phyloP scores from a whole-genome alignment of 1,284 basidiomycete species.

The Cryptococcus wingfieldii region DNA sequence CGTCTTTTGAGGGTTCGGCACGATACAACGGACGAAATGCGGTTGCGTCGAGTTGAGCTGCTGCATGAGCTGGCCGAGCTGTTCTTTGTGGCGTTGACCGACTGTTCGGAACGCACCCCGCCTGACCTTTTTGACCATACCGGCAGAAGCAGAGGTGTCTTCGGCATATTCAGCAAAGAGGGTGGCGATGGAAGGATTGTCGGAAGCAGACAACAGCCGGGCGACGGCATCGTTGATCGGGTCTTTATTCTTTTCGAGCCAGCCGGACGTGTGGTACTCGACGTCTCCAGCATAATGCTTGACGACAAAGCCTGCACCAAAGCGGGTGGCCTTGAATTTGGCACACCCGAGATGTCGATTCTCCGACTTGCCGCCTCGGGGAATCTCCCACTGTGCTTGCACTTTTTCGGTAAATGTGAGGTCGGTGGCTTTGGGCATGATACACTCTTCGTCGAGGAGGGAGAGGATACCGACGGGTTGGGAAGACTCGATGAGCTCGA shows the following conservation, averaged over 20 bases:
- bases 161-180: constrained; percentile 82
- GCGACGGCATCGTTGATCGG: constrained; percentile 96
- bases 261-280: constrained; percentile 92
- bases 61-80: constrained; percentile 83
- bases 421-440: constrained; percentile 98
- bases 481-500: constrained; percentile 85
- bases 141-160: constrained; percentile 49
- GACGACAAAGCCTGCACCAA: constrained; percentile 91
- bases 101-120: constrained; percentile 97
- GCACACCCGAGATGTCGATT: constrained; percentile 61
- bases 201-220: constrained; percentile 77
- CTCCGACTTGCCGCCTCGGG: constrained; percentile 19
- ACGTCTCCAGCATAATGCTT: constrained; percentile 97
- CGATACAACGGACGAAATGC: constrained; percentile 97
- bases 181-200: constrained; percentile 72
- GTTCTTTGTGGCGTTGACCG: constrained; percentile 93
- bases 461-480: constrained; percentile 83
- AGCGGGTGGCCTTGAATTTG: constrained; percentile 84
- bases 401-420: constrained; percentile 93
- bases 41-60: constrained; percentile 93
- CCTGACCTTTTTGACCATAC: constrained; percentile 73
- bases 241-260: constrained; percentile 99
- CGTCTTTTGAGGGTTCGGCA: constrained; percentile 89
- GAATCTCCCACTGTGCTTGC: constrained; percentile 39
- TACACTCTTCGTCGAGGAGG: constrained; percentile 95